A percentile compares a stretch with the other conserved stretches of the same genome.
phyloP scores from a whole-genome alignment of 2,329 filamentous ascomycete species.

The Trichoderma guizhouense region DNA sequence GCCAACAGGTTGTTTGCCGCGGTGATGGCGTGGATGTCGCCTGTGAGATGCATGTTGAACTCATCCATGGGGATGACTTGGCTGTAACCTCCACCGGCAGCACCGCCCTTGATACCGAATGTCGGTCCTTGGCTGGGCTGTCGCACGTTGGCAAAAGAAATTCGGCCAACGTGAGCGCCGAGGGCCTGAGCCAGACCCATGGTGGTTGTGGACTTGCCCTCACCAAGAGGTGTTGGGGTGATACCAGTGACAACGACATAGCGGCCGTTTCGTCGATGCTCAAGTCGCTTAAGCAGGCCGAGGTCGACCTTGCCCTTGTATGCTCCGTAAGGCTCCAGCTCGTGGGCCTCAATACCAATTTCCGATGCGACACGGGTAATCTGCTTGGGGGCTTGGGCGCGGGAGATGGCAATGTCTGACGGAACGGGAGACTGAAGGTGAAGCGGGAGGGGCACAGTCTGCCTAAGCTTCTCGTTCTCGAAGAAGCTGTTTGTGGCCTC shows the following conservation, averaged over 20 bases:
- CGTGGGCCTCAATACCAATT: conserved; percentile 80
- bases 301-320: conserved; percentile 96
- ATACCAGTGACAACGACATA: conserved; percentile 95
- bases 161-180: conserved; percentile 78
- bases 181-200: conserved; percentile 93
- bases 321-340: conserved; percentile 90
- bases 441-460: conserved; percentile 77
- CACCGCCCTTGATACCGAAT: conserved; percentile 98
- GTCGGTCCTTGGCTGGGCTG: conserved; percentile 97
- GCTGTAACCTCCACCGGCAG: conserved; percentile 94
- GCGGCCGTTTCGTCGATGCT: conserved; percentile 81
- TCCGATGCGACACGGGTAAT: conserved; percentile 83
- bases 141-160: conserved; percentile 94
- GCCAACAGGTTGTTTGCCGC: conserved; percentile 96
- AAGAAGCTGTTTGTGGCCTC: conserved; percentile 79
- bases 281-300: conserved; percentile 73
- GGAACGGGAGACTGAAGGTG: conserved; percentile 78
- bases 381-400: conserved; percentile 85
- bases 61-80: conserved; percentile 99
- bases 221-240: conserved; percentile 91
- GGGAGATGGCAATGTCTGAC: conserved; percentile 91
- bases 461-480: conserved; percentile 75
- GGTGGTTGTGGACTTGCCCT: conserved; percentile 97
- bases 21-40: conserved; percentile 95
- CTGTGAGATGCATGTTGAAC: conserved; percentile 96